Conservation (phyloP, 2,329 filamentous ascomycete genomes). For the Monosporascus sp. region DNA sequence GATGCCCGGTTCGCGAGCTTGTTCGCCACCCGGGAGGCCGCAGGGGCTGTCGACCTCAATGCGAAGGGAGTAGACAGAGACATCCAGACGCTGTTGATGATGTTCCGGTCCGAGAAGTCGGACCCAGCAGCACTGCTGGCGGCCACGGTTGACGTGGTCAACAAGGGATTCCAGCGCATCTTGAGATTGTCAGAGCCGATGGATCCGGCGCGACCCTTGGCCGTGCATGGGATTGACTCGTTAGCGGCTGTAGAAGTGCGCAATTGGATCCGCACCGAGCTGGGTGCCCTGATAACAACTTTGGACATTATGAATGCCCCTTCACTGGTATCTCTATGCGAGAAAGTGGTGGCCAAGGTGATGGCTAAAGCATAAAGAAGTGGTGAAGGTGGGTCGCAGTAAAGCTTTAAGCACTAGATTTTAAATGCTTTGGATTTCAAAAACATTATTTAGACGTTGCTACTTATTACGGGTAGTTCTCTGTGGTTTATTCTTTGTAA, state of each 20-base stretch:
- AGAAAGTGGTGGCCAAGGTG: slow-evolving; percentile 14
- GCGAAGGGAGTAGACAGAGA: background rate
- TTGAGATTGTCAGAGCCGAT: slow-evolving; percentile 20
- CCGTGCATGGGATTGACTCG: slow-evolving; percentile 25
- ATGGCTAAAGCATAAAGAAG: too few species aligned
- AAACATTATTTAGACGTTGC: too few species aligned
- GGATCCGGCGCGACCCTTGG: slow-evolving; percentile 18
- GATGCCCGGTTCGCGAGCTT: slow-evolving; percentile 21
- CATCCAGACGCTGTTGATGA: background rate
- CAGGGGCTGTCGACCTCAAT: background rate
- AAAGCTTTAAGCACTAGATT: too few species aligned
- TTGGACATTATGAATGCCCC: slow-evolving; percentile 24
- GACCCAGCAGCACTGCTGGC: slow-evolving; percentile 11
- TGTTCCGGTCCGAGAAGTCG: slow-evolving; percentile 6
- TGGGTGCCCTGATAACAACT: slow-evolving; percentile 20
- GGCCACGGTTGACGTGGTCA: slow-evolving; percentile 15
- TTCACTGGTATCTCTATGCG: slow-evolving; percentile 18
- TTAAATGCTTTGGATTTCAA: too few species aligned
- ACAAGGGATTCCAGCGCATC: slow-evolving; percentile 16
- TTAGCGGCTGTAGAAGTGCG: slow-evolving; percentile 25
- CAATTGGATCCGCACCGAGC: slow-evolving; percentile 18
- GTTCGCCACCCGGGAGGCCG: background rate
- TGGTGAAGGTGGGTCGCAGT: too few species aligned
- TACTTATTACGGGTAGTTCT: too few species aligned
- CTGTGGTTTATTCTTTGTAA: too few species aligned